Evolutionary conservation across 2,329 filamentous ascomycete genomes (phyloP).

Genomic region (Diaporthe amygdali): DNA sequence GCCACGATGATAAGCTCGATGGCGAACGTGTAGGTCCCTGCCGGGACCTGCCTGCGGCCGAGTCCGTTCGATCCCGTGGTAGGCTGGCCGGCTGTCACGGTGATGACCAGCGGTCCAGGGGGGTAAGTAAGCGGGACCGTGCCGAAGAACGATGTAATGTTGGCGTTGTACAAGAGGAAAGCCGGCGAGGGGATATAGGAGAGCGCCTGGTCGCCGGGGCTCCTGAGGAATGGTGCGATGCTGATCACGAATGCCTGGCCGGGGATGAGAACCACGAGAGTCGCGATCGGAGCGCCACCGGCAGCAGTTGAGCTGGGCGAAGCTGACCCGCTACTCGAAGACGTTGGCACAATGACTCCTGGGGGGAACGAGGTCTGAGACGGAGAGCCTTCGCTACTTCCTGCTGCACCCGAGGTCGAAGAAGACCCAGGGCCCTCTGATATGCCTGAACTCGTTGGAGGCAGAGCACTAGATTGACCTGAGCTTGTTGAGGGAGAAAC

Average conservation of each 20-base stretch:
- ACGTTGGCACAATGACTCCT: neutral
- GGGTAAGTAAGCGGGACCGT: neutral
- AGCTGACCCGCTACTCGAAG: neutral
- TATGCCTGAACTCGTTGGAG: neutral
- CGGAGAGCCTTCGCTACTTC: neutral
- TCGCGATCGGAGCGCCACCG: neutral
- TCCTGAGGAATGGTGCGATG: neutral
- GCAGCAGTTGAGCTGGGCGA: neutral
- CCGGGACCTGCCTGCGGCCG: neutral
- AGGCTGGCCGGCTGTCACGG: neutral
- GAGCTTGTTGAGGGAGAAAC: too few species aligned
- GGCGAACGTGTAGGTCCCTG: neutral
- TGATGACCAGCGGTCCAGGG: neutral
- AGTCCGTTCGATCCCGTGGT: neutral
- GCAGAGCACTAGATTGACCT: neutral
- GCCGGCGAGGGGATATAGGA: neutral
- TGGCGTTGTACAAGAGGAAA: neutral
- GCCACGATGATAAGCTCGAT: neutral
- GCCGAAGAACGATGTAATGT: neutral
- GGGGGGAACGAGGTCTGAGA: neutral
- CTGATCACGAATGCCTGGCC: neutral
- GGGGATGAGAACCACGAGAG: neutral
- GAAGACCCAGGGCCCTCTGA: neutral
- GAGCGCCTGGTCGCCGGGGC: neutral
- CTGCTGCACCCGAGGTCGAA: too few species aligned